A percentile compares a stretch with the other conserved stretches of the same genome.
Evolutionary conservation across 768 basidiomycete genomes (phyloP).

Genomic region (Suillus ampliporus): DNA sequence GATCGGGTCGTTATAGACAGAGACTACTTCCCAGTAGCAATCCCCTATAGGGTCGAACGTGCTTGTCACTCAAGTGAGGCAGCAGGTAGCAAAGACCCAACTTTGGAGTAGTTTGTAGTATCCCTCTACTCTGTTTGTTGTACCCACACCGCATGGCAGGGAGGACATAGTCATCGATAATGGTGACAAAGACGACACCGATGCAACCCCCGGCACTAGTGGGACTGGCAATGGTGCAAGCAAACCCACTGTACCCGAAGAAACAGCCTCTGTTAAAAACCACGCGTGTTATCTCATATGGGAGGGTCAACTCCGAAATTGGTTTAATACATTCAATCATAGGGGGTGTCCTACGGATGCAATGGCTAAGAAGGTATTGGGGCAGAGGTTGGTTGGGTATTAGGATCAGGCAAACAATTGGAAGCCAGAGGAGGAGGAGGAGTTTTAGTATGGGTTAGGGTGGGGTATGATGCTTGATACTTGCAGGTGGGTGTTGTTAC

Average conservation of each 20-base stretch:
- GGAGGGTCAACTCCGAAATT: slow-evolving; percentile 89
- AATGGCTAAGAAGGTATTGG: slow-evolving; percentile 85
- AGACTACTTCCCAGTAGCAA: no score
- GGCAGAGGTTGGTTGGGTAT: slow-evolving; percentile 83
- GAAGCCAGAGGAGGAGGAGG: slow-evolving; percentile 81
- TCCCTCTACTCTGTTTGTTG: no score
- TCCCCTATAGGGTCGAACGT: no score
- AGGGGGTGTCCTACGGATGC: slow-evolving; percentile 84
- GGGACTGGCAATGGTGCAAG: slow-evolving; percentile 41
- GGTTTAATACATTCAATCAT: slow-evolving; percentile 82
- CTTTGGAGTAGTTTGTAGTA: no score
- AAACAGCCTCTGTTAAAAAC: slow-evolving; percentile 65
- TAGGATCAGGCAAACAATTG: slow-evolving; percentile 97
- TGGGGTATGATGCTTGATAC: no score
- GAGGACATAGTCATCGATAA: slow-evolving; percentile 74
- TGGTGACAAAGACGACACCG: slow-evolving; percentile 47
- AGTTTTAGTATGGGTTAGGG: slow-evolving; percentile 54
- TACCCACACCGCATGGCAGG: no score
- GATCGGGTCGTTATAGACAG: no score
- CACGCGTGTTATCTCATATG: slow-evolving; percentile 92
- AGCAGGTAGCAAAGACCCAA: no score
- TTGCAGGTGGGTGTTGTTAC: no score
- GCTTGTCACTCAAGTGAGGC: no score
- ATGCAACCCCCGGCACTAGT: slow-evolving; percentile 32
- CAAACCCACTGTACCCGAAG: slow-evolving; percentile 27